Evolutionary conservation across 2,329 filamentous ascomycete species (phyloP), one percentile per base, ranked within the genome.

Genomic region (Chaetomium globosum): DNA sequence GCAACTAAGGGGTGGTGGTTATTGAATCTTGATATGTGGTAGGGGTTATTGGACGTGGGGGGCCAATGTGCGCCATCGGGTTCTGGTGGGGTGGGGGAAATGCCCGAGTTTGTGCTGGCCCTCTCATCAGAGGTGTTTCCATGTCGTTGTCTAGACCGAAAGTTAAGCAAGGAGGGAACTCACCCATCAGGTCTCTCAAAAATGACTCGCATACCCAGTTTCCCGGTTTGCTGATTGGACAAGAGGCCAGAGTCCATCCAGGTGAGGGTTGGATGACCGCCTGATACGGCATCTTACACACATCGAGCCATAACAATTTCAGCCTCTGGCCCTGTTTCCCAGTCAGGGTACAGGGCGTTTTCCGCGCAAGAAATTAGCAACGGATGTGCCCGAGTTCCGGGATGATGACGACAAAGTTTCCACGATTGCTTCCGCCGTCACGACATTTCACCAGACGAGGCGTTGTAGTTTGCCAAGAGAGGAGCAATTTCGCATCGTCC

Each of bases 11-110:
- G 60, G 64, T 26, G 59, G 66, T 59, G 61, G 64, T 68, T 28
- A 59, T 23, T 59, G 33, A 23, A 28, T 23, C 33, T 62, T 31
- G 12, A 9, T 23, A 31, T 46, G 9, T 16, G 31, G 31, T 61
- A 65, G 60, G 66, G 58, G 61, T 59, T n/a, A 7, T 46, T 26
- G 4, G 48, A 53, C 49, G 61, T 64, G 61, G 66, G 66, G 66
- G 61, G 48, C 13, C 48, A 33, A 53, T 39, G 28, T 59, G 60
- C 26, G 54, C 48, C 23, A 23, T 13, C 23, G 16, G 36, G 39
- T 43, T 16, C 10, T 48, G 8, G 21, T 21, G 19, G 21, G 26
- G 26, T 4, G 13, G 60, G 54, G 55, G 43, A n/a, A n/a, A 48
- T 48, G 46, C 46, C 21, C n/a, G 46, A 48, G 9, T 10, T 48